Conservation (phyloP, 2,329 filamentous ascomycete species). For the Tolypocladium tropicale region DNA sequence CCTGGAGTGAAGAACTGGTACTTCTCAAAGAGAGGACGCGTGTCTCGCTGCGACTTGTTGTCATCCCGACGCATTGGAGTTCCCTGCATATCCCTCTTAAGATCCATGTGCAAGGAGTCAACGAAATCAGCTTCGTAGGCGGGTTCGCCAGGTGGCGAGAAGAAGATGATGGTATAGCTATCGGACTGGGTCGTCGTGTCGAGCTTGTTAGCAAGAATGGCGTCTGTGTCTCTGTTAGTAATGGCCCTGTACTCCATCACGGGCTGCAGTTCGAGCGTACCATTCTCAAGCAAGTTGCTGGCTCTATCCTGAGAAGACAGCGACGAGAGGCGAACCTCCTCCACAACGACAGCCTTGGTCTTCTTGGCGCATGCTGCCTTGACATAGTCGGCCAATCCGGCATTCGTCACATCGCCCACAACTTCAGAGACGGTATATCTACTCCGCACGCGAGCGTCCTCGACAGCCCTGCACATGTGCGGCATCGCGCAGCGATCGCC, state of each 20-base stretch:
- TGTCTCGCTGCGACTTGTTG: conserved; percentile 29
- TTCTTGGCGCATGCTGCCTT: conserved; percentile 31
- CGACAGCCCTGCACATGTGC: conserved; percentile 35
- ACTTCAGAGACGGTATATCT: conserved; percentile 46
- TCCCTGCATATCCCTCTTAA: conserved; percentile 50
- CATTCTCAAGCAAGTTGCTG: conserved; percentile 34
- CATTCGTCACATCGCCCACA: conserved; percentile 34
- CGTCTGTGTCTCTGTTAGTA: conserved; percentile 26
- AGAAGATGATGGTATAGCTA: conserved; percentile 67
- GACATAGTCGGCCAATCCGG: conserved; percentile 34
- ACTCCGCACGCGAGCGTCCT: conserved; percentile 22
- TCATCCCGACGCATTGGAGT: conserved; percentile 20
- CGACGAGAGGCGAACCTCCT: conserved; percentile 29
- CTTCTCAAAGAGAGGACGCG: conserved; percentile 66
- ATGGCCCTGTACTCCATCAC: neutral
- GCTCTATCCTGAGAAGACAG: conserved; percentile 31
- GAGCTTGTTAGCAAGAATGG: conserved; percentile 40
- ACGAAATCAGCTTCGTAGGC: conserved; percentile 58
- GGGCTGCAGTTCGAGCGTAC: conserved; percentile 20
- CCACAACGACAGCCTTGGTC: conserved; percentile 25
- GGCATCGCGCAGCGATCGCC: conserved; percentile 39
- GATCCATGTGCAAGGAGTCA: conserved; percentile 55
- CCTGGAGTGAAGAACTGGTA: conserved; percentile 92
- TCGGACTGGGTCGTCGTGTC: conserved; percentile 24
- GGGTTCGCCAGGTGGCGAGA: conserved; percentile 47